phyloP scores from a whole-genome alignment of 805 yeast genomes.

The Metschnikowia gelsemii region DNA sequence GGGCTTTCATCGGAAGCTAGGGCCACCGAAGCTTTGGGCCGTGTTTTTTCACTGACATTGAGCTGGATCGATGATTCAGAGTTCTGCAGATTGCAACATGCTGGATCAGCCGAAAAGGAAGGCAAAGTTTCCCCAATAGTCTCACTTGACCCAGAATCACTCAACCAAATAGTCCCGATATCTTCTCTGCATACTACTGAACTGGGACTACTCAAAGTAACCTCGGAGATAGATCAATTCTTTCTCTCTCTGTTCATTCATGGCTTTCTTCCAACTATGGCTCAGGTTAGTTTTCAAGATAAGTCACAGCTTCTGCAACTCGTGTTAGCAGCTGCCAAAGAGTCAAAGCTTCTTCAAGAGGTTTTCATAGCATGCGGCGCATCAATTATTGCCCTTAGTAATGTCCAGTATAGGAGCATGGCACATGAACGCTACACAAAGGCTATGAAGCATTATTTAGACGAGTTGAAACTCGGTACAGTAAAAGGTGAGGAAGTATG shows the following conservation, averaged over 20 bases:
- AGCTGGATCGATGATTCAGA: not conserved
- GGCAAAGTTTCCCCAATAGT: not conserved
- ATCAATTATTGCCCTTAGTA: slow-evolving; percentile 14
- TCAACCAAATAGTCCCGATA: not conserved
- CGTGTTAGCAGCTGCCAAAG: slow-evolving; percentile 14
- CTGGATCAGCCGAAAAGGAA: not conserved
- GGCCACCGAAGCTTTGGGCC: slow-evolving; percentile 1
- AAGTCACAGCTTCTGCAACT: slow-evolving; percentile 6
- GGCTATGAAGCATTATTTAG: slow-evolving; percentile 13
- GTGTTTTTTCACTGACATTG: slow-evolving; percentile 1
- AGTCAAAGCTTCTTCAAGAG: slow-evolving; percentile 10
- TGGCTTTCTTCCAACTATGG: slow-evolving; percentile 18
- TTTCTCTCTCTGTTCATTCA: slow-evolving; percentile 12
- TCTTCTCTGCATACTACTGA: not conserved
- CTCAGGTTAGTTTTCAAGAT: slow-evolving; percentile 14
- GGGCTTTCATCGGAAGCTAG: not conserved
- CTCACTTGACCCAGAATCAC: not conserved
- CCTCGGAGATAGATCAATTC: slow-evolving; percentile 8
- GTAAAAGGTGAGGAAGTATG: slow-evolving; percentile 16
- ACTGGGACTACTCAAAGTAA: not conserved
- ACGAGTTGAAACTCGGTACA: slow-evolving; percentile 8
- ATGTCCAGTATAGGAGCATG: slow-evolving; percentile 4
- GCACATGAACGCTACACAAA: slow-evolving; percentile 14
- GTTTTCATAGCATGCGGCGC: slow-evolving; percentile 21
- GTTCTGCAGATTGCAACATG: not conserved